Evolutionary conservation across 2,329 filamentous ascomycete genomes (phyloP), one percentile per base, ranked within the genome.

Genomic region (Exophiala alcalophila): DNA sequence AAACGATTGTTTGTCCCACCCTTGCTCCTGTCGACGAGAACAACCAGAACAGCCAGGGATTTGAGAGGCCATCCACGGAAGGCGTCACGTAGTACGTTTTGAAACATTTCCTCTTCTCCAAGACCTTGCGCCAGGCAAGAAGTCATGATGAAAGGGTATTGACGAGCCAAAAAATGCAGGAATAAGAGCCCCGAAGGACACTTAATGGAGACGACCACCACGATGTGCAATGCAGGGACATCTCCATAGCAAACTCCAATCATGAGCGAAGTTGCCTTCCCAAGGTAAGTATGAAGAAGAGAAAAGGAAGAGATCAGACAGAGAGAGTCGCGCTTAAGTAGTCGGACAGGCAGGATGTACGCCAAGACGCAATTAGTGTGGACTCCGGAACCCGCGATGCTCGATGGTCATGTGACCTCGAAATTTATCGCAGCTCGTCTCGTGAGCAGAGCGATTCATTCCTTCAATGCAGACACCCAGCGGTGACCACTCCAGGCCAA

Each of bases 221-320:
- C 52, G 52, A 43, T 55, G 52, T 55, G 52, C 50, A 55, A 55
- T 55, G 52, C 40, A 53, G 49, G 37, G 52, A 47, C 41, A 47
- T 33, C 34, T 25, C 48, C 27, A 44, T 47, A 47, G 37, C 37
- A 29, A 48, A 37, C 36, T 38, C 25, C 27, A 31, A 51, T 45
- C 44, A 49, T 51, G 52, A 51, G 49, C 52, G 35, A 24, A 37
- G 34, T 33, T 26, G 39, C 36, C 43, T 39, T 36, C 44, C 45
- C 45, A 53, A 55, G 52, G 49, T 50, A 53, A 53, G 47, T 53
- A 53, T 53, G 50, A 47, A 38, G 21, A 40, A 36, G 24, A 33
- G 44, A 43, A 31, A 31, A 41, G 45, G 33, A 35, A 8, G 23
- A 12, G 30, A 19, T 16, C 4, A n/a, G 19, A 19, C 16, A 18